These are phyloP conservation scores for Haplosporangium gracile DNA, from an alignment of 192 early-diverging fungal genomes.

Conservation along the genomic window DNA sequence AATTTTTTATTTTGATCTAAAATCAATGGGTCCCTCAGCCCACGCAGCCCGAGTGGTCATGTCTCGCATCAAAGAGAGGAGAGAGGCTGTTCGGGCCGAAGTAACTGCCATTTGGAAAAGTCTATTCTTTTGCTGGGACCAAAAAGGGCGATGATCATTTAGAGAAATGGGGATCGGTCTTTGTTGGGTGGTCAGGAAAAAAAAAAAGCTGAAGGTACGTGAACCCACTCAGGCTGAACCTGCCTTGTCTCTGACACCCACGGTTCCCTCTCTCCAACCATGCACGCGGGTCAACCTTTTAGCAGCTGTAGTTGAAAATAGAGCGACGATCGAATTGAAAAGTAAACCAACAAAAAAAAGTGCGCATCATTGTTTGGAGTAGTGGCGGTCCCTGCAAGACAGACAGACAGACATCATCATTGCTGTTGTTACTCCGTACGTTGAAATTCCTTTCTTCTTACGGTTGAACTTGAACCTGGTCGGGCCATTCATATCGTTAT, in stretches of 20 bases:
- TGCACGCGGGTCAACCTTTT: neutral
- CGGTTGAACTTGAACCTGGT: neutral
- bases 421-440: neutral
- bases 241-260: neutral
- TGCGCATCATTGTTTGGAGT: neutral
- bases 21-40: neutral
- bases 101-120: neutral
- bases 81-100: neutral
- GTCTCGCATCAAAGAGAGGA: neutral
- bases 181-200: neutral
- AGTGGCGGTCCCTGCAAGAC: neutral
- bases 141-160: neutral
- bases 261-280: neutral
- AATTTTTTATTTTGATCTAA: neutral
- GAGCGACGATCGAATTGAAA: neutral
- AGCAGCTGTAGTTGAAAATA: neutral
- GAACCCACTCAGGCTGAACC: neutral
- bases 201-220: neutral
- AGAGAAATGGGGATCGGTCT: neutral
- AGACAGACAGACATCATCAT: neutral
- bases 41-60: neutral
- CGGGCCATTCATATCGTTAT: no score
- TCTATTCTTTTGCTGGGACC: neutral
- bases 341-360: neutral
- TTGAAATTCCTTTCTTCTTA: constrained; percentile 4